Base-by-base conservation (phyloP, 1,284 basidiomycete genomes). In the Tylopilus orsonianus region DNA sequence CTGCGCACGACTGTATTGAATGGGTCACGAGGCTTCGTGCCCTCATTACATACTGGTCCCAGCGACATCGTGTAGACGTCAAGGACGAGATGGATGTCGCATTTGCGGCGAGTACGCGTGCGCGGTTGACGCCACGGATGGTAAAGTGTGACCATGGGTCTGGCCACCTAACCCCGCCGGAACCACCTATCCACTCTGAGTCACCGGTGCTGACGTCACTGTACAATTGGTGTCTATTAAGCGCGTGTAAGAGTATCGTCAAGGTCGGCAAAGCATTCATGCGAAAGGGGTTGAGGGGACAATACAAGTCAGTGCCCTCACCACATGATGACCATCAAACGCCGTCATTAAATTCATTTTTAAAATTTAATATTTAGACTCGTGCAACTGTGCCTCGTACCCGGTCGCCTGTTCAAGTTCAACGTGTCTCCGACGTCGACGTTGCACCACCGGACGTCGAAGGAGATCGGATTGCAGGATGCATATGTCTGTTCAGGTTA, bases 171-270 rank as follows among this genome's bases (percentile, higher is more conserved):
- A 53, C 62, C 19, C 68, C 75, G 18, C 75, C 77, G 14, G 79
- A 81, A 54, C 65, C 73, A 5, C 75, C 78, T 2, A 67, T 72
- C 1, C 76, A 82, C 57, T 69, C 74, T 18, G 77, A 79, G 8
- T 68, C 82, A 30, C 77, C 81, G 3, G 78, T 81, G 22, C 66
- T 90, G 42, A 73, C 77, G 45, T 72, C 75, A 8, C 67, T 90
- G 43, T 92, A 87, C 73, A 86, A 85, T 57, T 91, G 89, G 91
- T 94, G 90, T 63, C 72, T 82, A 5, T 61, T 93, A 52, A 79
- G 86, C 34, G 81, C 79, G 7, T 94, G 92, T 58, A 78, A 81
- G 49, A 76, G 87, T 8, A 82, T 93, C 45, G 65, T 83, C 30
- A 83, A 81, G 58, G 76, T 78, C 6, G 91, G 91, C 0, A 80